Evolutionary conservation across 1,284 basidiomycete species (phyloP).

Genomic region (Cutaneotrichosporon curvatum): DNA sequence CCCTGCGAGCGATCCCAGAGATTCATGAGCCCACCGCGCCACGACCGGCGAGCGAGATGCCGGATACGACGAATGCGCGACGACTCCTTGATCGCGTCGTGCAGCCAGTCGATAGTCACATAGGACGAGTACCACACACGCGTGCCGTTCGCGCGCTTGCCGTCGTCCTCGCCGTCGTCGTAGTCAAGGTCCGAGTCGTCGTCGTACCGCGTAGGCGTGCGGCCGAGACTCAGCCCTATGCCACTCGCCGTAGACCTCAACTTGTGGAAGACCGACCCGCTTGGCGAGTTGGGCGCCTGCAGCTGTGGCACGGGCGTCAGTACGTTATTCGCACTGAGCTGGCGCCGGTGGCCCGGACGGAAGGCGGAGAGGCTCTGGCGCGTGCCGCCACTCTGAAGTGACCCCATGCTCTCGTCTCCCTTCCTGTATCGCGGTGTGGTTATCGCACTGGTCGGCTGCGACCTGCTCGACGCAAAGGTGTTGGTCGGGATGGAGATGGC

Average conservation of each 20-base stretch:
- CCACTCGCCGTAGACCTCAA: slow-evolving; percentile 31
- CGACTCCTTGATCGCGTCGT: slow-evolving; percentile 87
- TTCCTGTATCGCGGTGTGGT: slow-evolving; percentile 5
- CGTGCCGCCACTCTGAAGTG: background rate
- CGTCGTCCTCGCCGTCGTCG: slow-evolving; percentile 48
- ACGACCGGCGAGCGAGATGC: slow-evolving; percentile 56
- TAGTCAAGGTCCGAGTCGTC: slow-evolving; percentile 19
- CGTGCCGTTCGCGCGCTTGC: slow-evolving; percentile 65
- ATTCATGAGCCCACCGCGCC: slow-evolving; percentile 64
- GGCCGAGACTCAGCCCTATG: slow-evolving; percentile 28
- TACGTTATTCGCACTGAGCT: slow-evolving; percentile 5
- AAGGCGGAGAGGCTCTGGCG: background rate
- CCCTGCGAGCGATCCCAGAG: slow-evolving; percentile 73
- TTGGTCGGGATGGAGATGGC: background rate
- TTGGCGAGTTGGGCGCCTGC: slow-evolving; percentile 15
- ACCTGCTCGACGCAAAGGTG: background rate
- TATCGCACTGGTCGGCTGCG: slow-evolving; percentile 1
- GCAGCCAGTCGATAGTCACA: slow-evolving; percentile 66
- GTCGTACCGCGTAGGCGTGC: slow-evolving; percentile 23
- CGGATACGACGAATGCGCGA: slow-evolving; percentile 63
- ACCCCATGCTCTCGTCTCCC: background rate
- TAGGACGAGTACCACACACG: slow-evolving; percentile 80
- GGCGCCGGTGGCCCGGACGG: slow-evolving; percentile 5
- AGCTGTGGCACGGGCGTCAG: slow-evolving; percentile 5
- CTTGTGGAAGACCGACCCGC: slow-evolving; percentile 23